Evolutionary conservation across 495 filamentous ascomycete genomes (phyloP), one percentile per base, ranked within the genome.

Genomic region (Penicillium simplicissimum): DNA sequence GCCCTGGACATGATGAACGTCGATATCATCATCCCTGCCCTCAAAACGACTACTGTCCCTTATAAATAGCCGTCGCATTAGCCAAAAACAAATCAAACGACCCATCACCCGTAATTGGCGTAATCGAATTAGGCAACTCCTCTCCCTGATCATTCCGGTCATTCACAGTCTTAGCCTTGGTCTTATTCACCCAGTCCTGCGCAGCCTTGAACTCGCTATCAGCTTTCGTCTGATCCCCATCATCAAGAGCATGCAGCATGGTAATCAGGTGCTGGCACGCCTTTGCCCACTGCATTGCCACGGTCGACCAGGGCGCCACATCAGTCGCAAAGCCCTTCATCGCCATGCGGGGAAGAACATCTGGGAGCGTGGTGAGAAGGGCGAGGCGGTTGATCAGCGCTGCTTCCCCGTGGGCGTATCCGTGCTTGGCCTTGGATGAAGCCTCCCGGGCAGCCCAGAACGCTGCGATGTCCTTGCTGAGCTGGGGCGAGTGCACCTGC

Each of bases 101-200:
- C 19, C 47, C 59, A 38, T 61, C 63, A 21, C 59, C 63, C 4
- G 53, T 58, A 36, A 13, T 34, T 1, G 58, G 63, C 1, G 34
- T 57, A 25, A 65, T 65, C n/a, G 63, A 65, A 8, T 58, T 48
- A 19, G 63, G 63, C 53, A 65, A 47, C 1, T 65, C 48, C 40
- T 55, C 14, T 2, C 63, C 63, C 7, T 55, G n/a, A 15, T 53
- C 38, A 28, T 65, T 49, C 4, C 63, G 58, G 17, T 65, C 63
- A 55, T 62, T 51, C 13, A 65, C 63, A 49, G 63, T 62, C 63
- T 62, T 65, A 21, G 59, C 38, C 47, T 65, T 65, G 15, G 63
- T 65, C 54, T 62, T 65, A 45, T 57, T 57, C 10, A 61, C 52
- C 58, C 63, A 65, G 9, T 25, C 38, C 40, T 58, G 54, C 1